Evolutionary conservation across 768 basidiomycete genomes (phyloP).

Genomic region (Termitomyces sp.): DNA sequence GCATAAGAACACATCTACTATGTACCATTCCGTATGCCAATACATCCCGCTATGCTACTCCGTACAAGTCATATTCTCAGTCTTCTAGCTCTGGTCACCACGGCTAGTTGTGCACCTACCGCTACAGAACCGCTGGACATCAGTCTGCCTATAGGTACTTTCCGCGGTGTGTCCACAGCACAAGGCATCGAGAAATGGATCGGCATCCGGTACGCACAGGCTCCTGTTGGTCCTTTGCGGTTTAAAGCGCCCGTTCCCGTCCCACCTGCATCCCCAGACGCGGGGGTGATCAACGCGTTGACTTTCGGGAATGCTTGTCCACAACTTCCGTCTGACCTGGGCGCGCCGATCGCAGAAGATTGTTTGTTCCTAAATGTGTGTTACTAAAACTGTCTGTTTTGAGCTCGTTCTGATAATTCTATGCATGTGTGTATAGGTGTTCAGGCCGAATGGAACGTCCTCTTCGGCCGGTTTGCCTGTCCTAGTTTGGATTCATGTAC

Average conservation of each 20-base stretch:
- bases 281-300: slow-evolving; percentile 32
- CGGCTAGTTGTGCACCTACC: not conserved
- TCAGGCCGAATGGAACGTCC: slow-evolving; percentile 22
- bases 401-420: not conserved
- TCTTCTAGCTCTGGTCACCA: not conserved
- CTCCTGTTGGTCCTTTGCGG: slow-evolving; percentile 49
- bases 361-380: slow-evolving; percentile 50
- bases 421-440: slow-evolving; percentile 29
- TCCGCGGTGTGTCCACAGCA: slow-evolving; percentile 35
- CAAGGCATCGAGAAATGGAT: slow-evolving; percentile 22
- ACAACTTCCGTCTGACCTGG: slow-evolving; percentile 32
- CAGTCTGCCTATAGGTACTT: slow-evolving; percentile 35
- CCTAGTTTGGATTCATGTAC: slow-evolving; percentile 31
- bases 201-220: slow-evolving; percentile 40
- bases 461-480: slow-evolving; percentile 27
- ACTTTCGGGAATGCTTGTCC: slow-evolving; percentile 53
- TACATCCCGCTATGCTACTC: not conserved
- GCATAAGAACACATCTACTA: not conserved
- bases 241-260: slow-evolving; percentile 51
- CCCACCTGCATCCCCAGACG: slow-evolving; percentile 17
- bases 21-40: not conserved
- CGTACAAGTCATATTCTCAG: not conserved
- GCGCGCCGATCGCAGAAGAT: slow-evolving; percentile 43
- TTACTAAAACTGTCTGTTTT: not conserved
- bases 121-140: slow-evolving; percentile 26